A percentile compares a stretch with the other conserved stretches of the same genome.
Conservation (phyloP, 2,329 filamentous ascomycete genomes). For the Fusarium xyrophilum region DNA sequence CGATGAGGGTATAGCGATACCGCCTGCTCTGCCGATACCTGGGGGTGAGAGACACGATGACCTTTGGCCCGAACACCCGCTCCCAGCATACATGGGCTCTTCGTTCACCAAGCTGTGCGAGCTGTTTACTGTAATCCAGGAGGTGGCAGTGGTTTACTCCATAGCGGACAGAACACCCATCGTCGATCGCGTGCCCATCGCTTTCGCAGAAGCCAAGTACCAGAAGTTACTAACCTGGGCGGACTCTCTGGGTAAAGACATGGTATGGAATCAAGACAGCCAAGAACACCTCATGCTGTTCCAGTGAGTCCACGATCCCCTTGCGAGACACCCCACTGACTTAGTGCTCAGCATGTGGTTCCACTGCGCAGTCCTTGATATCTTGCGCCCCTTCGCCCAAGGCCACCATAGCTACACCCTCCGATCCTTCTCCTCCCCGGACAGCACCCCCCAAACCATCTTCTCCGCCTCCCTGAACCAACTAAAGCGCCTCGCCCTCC, state of each 20-base stretch:
- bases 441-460: not conserved
- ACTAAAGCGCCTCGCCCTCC: not conserved
- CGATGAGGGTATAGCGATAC: not conserved
- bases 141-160: not conserved
- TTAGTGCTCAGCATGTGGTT: not conserved
- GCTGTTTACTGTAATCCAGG: not conserved
- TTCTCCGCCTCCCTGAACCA: not conserved
- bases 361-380: not conserved
- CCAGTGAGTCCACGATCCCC: not conserved
- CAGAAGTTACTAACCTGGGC: not conserved
- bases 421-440: not conserved
- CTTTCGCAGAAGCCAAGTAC: constrained; percentile 2
- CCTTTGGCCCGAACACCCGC: not conserved
- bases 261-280: not conserved
- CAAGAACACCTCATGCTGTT: not conserved
- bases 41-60: not conserved
- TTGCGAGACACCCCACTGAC: fast-evolving
- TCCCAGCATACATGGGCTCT: not conserved
- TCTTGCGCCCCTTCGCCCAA: not conserved
- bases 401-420: not conserved
- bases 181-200: not conserved
- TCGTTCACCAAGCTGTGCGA: not conserved
- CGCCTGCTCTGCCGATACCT: not conserved
- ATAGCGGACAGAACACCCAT: fast-evolving
- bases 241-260: not conserved